Conservation (phyloP, 176 grass and related monocot genomes). For the Coix lacrymajobi region DNA sequence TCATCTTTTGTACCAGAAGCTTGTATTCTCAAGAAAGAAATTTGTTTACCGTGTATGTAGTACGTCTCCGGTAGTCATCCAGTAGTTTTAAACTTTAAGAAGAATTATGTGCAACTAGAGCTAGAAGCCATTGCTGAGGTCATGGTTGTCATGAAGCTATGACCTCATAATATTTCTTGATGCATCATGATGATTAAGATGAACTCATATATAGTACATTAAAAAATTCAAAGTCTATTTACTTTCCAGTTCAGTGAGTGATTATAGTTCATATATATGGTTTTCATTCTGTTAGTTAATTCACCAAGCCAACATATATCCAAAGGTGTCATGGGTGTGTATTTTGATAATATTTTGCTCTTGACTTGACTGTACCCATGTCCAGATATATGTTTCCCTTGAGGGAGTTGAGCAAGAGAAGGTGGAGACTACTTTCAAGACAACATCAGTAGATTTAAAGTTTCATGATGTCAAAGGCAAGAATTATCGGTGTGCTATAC, state of each 20-base stretch:
- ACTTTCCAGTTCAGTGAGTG: background rate
- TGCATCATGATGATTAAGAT: background rate
- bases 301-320: background rate
- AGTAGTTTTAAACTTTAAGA: too few relatives aligned
- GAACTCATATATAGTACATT: background rate
- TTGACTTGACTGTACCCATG: background rate
- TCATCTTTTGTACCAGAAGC: background rate
- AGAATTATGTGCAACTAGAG: background rate
- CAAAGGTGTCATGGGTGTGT: background rate
- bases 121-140: background rate
- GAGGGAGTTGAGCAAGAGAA: constrained; percentile 73
- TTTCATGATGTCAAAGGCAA: constrained; percentile 84
- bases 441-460: constrained; percentile 67
- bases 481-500: constrained; percentile 74
- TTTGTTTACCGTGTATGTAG: background rate
- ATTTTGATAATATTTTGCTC: constrained; percentile 12
- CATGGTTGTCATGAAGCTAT: background rate
- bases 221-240: background rate
- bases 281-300: background rate
- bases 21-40: background rate
- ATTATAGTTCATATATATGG: background rate
- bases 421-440: constrained; percentile 55
- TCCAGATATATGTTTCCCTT: constrained; percentile 65
- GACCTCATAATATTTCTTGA: background rate
- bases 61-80: background rate